Evolutionary conservation across 352 stramenopile genomes (phyloP), one percentile per base, ranked within the genome.

Genomic region (Globisporangium radiosum): DNA sequence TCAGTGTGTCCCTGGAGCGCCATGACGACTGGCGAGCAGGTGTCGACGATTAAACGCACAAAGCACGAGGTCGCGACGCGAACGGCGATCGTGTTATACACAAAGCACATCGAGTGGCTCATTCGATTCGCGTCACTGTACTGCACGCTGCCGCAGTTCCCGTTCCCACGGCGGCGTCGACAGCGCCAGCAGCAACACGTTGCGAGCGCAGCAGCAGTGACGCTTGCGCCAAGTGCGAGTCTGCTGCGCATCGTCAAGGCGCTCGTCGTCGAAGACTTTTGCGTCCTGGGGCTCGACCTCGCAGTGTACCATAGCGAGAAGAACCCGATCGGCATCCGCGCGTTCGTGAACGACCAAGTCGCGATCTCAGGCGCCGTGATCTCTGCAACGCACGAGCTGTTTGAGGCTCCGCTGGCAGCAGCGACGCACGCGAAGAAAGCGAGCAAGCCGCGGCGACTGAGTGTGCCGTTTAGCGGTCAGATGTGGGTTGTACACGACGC

Each of bases 251-350:
- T 89, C 44, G 64, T 84, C 40, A 62, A 76, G 43, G 71, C 71
- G 25, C 19, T 88, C 8, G 64, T 66, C 15, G 53, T 94, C 1
- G 70, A 87, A 47, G 70, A 84, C 11, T 81, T 94, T 39, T 69
- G 71, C 13, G 59, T 94, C 38, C 70, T 79, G 39, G 81, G 81
- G 1, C 42, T 94, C 9, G 85, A 94, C 59, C 13, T 91, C 13
- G 81, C 75, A 9, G 43, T 94, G 0, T 92, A 92, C 52, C 69
- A 80, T 39, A 92, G 74, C 48, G 80, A 92, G 61, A 84, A 87
- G 33, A 71, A 76, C 37, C 76, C 70, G 13, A 54, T 88, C 17
- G 79, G 81, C 0, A 65, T 92, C 48, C 81, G 81, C n/a, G 68
- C 74, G 1, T 88, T 85, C 48, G 69, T 91, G n/a, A 82, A 86